phyloP scores from a whole-genome alignment of 192 early-diverging fungal genomes.

The Piromyces finnis region DNA sequence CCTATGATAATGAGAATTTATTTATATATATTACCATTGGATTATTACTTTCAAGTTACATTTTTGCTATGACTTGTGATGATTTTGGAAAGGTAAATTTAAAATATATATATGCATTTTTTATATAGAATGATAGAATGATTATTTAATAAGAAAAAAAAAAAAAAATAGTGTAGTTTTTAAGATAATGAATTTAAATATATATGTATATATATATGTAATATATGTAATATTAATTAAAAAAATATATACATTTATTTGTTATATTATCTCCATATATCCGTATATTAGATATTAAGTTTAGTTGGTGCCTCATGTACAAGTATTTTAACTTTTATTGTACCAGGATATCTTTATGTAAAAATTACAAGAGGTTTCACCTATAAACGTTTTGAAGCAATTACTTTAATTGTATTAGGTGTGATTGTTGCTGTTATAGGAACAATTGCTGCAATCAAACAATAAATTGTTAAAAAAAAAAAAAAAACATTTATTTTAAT shows the following conservation, averaged over 20 bases:
- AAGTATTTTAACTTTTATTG: not conserved
- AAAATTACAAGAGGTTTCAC: not conserved
- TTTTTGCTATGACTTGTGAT: not conserved
- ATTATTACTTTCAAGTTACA: not conserved
- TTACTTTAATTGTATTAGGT: not conserved
- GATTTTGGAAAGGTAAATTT: not conserved
- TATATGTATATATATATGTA: no score
- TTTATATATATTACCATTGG: not conserved
- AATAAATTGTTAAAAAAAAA: no score
- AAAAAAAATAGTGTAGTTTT: no score
- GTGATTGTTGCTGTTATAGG: not conserved
- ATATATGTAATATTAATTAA: no score
- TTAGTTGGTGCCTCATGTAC: not conserved
- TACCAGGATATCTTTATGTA: not conserved
- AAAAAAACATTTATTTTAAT: no score
- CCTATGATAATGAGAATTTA: not conserved
- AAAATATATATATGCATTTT: not conserved
- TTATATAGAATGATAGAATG: no score
- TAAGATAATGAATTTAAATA: no score
- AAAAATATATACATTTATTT: no score
- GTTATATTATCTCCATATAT: not conserved
- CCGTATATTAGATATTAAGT: not conserved
- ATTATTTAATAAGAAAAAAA: no score
- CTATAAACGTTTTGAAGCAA: not conserved
- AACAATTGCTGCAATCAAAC: not conserved